A percentile compares a stretch with the other conserved stretches of the same genome.
Conservation (phyloP, 441 rosid genomes). For the Bruguiera hainesii region DNA sequence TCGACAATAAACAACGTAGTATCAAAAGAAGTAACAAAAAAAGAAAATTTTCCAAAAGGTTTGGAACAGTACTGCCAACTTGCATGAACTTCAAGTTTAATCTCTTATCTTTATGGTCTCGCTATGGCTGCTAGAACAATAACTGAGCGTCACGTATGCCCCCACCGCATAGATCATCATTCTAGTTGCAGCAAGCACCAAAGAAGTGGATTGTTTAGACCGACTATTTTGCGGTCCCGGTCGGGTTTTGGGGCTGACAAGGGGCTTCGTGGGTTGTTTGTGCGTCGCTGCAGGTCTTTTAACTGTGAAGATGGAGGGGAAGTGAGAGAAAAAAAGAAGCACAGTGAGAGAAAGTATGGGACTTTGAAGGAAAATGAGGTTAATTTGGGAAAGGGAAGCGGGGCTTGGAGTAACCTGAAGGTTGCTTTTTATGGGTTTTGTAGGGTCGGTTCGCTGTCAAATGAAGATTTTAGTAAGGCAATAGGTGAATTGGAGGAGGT, state of each 20-base stretch:
- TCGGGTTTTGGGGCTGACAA: slow-evolving; percentile 25
- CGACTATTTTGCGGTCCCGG: slow-evolving; percentile 17
- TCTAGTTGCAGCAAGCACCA: slow-evolving; percentile 33
- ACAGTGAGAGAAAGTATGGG: slow-evolving; percentile 24
- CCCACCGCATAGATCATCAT: slow-evolving; percentile 36
- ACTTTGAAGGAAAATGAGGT: slow-evolving; percentile 33
- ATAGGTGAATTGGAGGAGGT: slow-evolving; percentile 60
- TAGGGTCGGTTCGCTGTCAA: slow-evolving; percentile 39
- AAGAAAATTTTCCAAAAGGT: not conserved
- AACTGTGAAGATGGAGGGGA: slow-evolving; percentile 40
- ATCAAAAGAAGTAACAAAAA: not conserved
- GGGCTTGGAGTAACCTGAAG: slow-evolving; percentile 42
- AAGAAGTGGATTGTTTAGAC: slow-evolving; percentile 23
- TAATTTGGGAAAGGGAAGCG: slow-evolving; percentile 32
- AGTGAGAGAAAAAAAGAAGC: slow-evolving; percentile 32
- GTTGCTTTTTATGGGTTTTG: slow-evolving; percentile 35
- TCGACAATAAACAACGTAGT: not conserved
- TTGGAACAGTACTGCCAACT: slow-evolving; percentile 1
- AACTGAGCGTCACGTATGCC: slow-evolving; percentile 48
- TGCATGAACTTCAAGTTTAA: slow-evolving; percentile 15
- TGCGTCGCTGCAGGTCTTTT: slow-evolving; percentile 49
- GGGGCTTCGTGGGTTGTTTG: slow-evolving; percentile 26
- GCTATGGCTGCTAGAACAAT: slow-evolving; percentile 41
- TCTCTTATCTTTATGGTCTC: not conserved
- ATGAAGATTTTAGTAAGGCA: slow-evolving; percentile 43